Percentiles rank a stretch among this genome's conserved stretches.
Evolutionary conservation across 1,284 basidiomycete genomes (phyloP).

Genomic region (Austroboletus olivaceoglutinosus): DNA sequence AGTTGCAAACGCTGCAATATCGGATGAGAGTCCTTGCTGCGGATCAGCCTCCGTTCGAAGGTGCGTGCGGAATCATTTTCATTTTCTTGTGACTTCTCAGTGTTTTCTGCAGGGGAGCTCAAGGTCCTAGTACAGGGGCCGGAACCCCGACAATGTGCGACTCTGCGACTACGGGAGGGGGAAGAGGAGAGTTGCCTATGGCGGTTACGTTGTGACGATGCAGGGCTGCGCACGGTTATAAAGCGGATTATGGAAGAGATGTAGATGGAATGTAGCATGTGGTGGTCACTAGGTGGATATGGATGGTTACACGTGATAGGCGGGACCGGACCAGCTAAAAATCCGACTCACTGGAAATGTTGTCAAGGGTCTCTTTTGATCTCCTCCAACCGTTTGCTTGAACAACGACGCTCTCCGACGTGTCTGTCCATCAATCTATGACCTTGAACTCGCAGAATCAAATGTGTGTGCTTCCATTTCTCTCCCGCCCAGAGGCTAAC

Average conservation of each 20-base stretch:
- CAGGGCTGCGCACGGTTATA: slow-evolving; percentile 36
- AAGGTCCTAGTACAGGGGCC: slow-evolving; percentile 51
- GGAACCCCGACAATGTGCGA: slow-evolving; percentile 29
- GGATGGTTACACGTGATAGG: slow-evolving; percentile 1
- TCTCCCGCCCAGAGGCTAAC: slow-evolving; percentile 1
- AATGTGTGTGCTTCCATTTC: slow-evolving; percentile 17
- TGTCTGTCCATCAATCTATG: slow-evolving; percentile 44
- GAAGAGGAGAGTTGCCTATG: slow-evolving; percentile 73
- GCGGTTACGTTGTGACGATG: slow-evolving; percentile 59
- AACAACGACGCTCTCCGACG: background rate
- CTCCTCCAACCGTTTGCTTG: slow-evolving; percentile 18
- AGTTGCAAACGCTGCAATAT: slow-evolving; percentile 48
- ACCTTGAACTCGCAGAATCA: slow-evolving; percentile 37
- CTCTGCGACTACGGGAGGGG: slow-evolving; percentile 57
- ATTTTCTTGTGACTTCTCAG: background rate
- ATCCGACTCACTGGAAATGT: slow-evolving; percentile 8
- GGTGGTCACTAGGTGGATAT: background rate
- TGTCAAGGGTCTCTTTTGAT: slow-evolving; percentile 23
- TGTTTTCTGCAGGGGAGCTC: slow-evolving; percentile 51
- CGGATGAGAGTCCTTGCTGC: slow-evolving; percentile 50
- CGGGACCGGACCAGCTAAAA: background rate
- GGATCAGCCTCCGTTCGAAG: slow-evolving; percentile 58
- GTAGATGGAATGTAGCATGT: background rate
- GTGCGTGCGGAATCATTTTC: slow-evolving; percentile 33
- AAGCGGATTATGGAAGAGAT: slow-evolving; percentile 37